Percentiles rank a stretch among this genome's conserved stretches.
Conservation (phyloP, 2,329 filamentous ascomycete genomes). For the Malbranchea zuffiana region DNA sequence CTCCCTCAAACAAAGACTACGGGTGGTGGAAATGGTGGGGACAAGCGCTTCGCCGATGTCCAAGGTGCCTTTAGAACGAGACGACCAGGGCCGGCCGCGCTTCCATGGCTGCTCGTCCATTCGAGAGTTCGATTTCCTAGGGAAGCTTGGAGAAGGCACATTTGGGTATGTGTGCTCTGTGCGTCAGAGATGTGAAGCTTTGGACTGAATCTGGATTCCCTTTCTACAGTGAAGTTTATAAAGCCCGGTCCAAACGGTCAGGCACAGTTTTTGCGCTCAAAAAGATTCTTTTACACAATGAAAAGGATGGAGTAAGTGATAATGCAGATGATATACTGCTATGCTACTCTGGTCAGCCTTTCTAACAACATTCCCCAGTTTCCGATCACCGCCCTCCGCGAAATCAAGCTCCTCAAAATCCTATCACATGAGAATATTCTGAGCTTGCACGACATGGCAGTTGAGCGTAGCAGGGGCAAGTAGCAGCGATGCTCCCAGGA, state of each 20-base stretch:
- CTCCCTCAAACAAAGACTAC: not conserved
- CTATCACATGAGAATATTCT: conserved; percentile 85
- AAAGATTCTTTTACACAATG: conserved; percentile 99
- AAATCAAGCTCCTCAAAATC: conserved; percentile 95
- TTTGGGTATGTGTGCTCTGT: conserved; percentile 56
- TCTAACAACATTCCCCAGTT: conserved; percentile 50
- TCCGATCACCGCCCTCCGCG: conserved; percentile 92
- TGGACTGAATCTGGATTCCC: not conserved
- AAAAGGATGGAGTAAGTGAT: conserved; percentile 74
- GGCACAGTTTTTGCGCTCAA: conserved; percentile 77
- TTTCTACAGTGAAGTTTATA: conserved; percentile 65
- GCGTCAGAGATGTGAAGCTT: conserved; percentile 13
- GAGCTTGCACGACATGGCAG: conserved; percentile 86
- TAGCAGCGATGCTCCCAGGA: conserved; percentile 4
- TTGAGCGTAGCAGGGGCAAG: conserved; percentile 59
- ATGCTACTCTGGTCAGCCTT: conserved; percentile 4
- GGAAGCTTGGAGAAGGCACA: conserved; percentile 76
- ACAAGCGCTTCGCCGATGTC: conserved; percentile 19
- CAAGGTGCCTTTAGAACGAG: conserved; percentile 36
- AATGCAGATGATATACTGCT: not conserved
- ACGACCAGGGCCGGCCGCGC: conserved; percentile 40
- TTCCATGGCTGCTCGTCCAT: conserved; percentile 69
- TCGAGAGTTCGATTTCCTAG: conserved; percentile 31
- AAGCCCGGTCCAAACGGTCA: conserved; percentile 65
- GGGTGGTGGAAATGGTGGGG: conserved; percentile 26